A percentile compares a stretch with the other conserved stretches of the same genome.
Conservation (phyloP, 345 rosid species). For the Aegle marmelos region DNA sequence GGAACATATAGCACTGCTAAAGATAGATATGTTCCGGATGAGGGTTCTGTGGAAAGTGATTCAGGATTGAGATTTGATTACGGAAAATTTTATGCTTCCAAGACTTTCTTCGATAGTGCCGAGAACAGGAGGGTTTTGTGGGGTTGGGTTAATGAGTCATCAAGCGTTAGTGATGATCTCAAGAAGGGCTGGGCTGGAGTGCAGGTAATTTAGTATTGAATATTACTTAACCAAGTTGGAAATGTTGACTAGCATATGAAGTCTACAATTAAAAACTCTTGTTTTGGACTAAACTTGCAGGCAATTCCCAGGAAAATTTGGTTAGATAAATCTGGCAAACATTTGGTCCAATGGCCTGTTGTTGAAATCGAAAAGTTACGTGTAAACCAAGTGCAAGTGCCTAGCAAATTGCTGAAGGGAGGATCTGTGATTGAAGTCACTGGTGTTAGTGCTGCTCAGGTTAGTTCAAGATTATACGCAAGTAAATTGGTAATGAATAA, state of each 20-base stretch:
- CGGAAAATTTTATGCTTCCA: conserved; percentile 66
- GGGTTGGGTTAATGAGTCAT: conserved; percentile 64
- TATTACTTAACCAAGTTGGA: background rate
- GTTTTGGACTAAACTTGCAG: conserved; percentile 27
- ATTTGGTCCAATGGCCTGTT: conserved; percentile 59
- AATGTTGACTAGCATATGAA: background rate
- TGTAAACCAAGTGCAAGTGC: conserved; percentile 24
- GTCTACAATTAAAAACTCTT: background rate
- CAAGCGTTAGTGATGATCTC: conserved; percentile 9
- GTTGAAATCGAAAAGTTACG: conserved; percentile 61
- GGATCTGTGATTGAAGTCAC: conserved; percentile 31
- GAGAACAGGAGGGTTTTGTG: conserved; percentile 45
- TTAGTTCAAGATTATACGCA: background rate
- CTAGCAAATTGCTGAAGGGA: conserved; percentile 29
- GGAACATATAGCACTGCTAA: conserved; percentile 35
- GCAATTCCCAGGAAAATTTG: conserved; percentile 57
- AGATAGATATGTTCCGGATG: conserved; percentile 35
- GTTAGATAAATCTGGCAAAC: conserved; percentile 31
- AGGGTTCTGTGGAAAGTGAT: conserved; percentile 20
- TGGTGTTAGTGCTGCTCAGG: conserved; percentile 70
- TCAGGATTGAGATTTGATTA: conserved; percentile 48
- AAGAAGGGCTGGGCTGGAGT: conserved; percentile 62
- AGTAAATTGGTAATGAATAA: background rate
- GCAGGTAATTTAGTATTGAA: conserved; percentile 38
- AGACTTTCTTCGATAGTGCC: conserved; percentile 47